Evolutionary conservation across 1,139 yeast genomes (phyloP).

Genomic region (Magnusiomyces tetraspermus): DNA sequence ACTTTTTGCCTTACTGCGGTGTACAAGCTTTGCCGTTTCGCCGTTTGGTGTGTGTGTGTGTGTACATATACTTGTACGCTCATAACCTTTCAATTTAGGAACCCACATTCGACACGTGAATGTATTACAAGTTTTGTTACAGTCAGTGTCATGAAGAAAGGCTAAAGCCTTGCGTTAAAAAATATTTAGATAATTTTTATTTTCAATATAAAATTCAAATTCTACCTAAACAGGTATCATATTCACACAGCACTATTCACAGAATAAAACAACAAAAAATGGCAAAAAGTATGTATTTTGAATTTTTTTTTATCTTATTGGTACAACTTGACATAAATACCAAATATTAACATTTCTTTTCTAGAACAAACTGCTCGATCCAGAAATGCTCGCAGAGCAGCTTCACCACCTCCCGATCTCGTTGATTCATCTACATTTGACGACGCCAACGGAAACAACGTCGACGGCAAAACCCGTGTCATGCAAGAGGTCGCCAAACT

Average conservation of each 20-base stretch:
- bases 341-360: not conserved
- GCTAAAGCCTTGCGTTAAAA: no score
- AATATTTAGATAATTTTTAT: no score
- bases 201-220: not conserved
- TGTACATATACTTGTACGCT: no score
- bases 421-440: constrained; percentile 1
- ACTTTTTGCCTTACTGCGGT: no score
- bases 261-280: not conserved
- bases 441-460: not conserved
- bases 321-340: not conserved
- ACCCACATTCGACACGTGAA: no score
- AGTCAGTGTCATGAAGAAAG: no score
- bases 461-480: constrained; percentile 25
- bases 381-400: constrained; percentile 23
- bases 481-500: constrained; percentile 26
- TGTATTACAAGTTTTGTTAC: no score
- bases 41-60: no score
- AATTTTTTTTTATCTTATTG: not conserved
- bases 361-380: constrained; percentile 17
- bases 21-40: no score
- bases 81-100: no score
- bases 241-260: not conserved
- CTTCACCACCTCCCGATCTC: constrained; percentile 15
- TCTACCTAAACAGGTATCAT: not conserved
- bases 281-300: not conserved